Evolutionary conservation across 129 eudicot genomes (phyloP).

Genomic region (Lactuca sativa): DNA sequence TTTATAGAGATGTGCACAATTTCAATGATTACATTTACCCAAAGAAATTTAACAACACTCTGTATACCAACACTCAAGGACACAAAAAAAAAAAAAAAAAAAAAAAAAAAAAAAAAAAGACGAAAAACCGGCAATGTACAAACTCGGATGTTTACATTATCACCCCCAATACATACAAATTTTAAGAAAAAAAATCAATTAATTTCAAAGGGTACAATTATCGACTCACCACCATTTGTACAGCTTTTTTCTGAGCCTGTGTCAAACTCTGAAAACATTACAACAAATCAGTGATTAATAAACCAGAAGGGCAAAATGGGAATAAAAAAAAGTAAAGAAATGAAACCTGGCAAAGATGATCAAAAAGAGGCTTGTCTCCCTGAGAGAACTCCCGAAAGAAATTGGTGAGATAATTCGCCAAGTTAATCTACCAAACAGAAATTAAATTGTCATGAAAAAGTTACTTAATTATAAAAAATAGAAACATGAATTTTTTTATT

Average conservation of each 20-base stretch:
- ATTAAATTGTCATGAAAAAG: background rate
- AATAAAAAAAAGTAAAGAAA: background rate
- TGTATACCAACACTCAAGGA: constrained; percentile 1
- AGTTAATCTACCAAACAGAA: constrained; percentile 58
- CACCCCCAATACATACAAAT: constrained; percentile 25
- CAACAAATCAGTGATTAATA: background rate
- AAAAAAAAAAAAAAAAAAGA: background rate
- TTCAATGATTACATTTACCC: background rate
- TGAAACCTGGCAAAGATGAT: constrained; percentile 82
- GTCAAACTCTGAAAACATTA: constrained; percentile 60
- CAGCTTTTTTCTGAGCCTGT: constrained; percentile 55
- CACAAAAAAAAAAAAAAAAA: background rate
- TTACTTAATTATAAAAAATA: too few relatives aligned
- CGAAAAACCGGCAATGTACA: constrained; percentile 37
- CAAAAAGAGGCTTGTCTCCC: constrained; percentile 57
- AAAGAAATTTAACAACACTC: background rate
- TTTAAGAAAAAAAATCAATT: background rate
- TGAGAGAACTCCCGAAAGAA: constrained; percentile 67
- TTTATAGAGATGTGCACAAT: background rate
- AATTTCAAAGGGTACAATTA: constrained; percentile 25
- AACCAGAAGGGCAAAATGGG: background rate
- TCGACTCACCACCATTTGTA: constrained; percentile 51
- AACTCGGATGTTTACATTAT: constrained; percentile 25
- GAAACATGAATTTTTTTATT: too few relatives aligned
- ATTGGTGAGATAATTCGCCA: constrained; percentile 58